phyloP scores from a whole-genome alignment of 192 early-diverging fungal species.

The Entomortierella lignicola region DNA sequence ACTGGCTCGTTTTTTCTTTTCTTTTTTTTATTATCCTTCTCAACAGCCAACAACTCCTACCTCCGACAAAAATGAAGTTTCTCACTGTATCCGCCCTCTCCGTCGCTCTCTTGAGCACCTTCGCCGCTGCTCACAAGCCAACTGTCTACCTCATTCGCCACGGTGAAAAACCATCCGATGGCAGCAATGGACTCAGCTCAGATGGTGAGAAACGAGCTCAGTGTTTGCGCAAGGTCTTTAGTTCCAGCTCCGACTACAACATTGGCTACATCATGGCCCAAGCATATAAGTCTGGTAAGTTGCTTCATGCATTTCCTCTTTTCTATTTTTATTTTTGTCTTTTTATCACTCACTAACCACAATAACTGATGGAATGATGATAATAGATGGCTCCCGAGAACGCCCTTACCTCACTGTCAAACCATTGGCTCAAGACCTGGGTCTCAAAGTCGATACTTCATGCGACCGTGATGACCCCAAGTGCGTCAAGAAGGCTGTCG shows the following conservation, averaged over 20 bases:
- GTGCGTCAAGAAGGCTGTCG: constrained; percentile 31
- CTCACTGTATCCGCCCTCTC: constrained; percentile 12
- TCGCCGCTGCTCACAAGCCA: constrained; percentile 18
- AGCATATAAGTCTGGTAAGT: constrained; percentile 28
- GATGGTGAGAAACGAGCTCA: constrained; percentile 24
- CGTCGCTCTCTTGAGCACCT: constrained; percentile 13
- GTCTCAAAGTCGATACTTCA: constrained; percentile 13
- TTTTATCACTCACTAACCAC: too few relatives aligned
- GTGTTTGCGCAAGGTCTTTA: constrained; percentile 20
- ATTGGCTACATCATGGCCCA: constrained; percentile 34
- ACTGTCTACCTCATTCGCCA: constrained; percentile 34
- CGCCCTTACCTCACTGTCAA: constrained; percentile 22
- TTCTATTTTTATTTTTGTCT: constrained; percentile 13
- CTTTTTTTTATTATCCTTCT: constrained; percentile 19
- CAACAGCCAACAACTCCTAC: constrained; percentile 1
- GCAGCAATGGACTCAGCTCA: constrained; percentile 20
- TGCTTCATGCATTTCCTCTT: neutral
- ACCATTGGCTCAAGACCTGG: constrained; percentile 31
- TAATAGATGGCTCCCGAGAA: constrained; percentile 13
- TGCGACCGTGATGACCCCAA: constrained; percentile 12
- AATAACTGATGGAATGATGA: too few relatives aligned
- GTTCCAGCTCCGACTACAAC: constrained; percentile 21
- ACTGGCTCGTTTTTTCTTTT: neutral
- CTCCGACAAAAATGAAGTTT: constrained; percentile 14
- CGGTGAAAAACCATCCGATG: constrained; percentile 32